Conservation (phyloP, 179 eudicot species). For the Gypsophila paniculata region DNA sequence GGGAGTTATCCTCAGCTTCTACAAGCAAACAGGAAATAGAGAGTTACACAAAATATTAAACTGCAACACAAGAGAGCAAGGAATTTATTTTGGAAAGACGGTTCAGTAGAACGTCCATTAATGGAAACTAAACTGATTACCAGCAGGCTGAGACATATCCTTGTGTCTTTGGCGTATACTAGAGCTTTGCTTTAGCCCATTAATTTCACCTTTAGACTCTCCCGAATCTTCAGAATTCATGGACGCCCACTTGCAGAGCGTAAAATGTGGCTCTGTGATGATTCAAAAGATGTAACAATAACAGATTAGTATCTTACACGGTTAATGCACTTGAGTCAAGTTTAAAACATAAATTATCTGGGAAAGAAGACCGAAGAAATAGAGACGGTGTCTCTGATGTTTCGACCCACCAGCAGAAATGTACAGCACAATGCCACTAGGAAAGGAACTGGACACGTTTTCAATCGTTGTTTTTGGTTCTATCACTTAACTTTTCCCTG, state of each 20-base stretch:
- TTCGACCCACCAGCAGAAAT: background rate
- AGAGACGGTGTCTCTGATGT: background rate
- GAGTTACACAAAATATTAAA: slow-evolving; percentile 8
- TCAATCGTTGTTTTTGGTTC: background rate
- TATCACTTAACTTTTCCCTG: background rate
- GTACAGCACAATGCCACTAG: too few relatives aligned
- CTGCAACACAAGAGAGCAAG: background rate
- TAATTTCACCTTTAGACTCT: slow-evolving; percentile 32
- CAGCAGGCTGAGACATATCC: slow-evolving; percentile 34
- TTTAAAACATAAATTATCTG: background rate
- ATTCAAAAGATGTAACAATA: slow-evolving; percentile 24
- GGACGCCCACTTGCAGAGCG: slow-evolving; percentile 64
- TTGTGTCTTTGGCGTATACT: slow-evolving; percentile 33
- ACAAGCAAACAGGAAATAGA: slow-evolving; percentile 22
- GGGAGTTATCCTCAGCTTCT: slow-evolving; percentile 37
- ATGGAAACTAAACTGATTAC: slow-evolving; percentile 22
- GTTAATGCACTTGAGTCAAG: background rate
- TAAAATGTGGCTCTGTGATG: slow-evolving; percentile 42
- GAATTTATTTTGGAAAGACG: background rate
- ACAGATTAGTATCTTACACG: slow-evolving; percentile 1
- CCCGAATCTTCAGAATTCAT: slow-evolving; percentile 27
- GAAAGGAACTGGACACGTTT: background rate
- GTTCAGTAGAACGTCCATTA: slow-evolving; percentile 6
- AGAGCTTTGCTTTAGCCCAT: slow-evolving; percentile 31
- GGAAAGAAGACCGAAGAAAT: background rate